Evolutionary conservation across 1,284 basidiomycete species (phyloP).

Genomic region (Lentinula novae-zelandiae): DNA sequence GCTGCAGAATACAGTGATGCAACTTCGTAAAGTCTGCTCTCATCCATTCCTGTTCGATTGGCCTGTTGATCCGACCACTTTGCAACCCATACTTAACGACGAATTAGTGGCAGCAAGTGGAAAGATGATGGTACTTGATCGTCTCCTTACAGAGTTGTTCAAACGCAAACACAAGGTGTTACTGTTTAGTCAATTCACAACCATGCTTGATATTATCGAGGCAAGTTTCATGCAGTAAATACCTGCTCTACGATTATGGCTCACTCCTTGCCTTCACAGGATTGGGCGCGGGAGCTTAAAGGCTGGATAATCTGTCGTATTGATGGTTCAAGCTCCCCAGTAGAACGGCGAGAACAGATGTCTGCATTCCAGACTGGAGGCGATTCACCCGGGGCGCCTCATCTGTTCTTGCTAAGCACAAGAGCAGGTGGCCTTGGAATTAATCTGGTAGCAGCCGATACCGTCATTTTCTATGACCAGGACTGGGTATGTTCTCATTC

Average conservation of each 20-base stretch:
- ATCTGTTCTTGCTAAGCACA: slow-evolving; percentile 88
- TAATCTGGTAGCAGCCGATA: slow-evolving; percentile 92
- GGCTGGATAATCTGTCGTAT: slow-evolving; percentile 84
- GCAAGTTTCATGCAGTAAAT: slow-evolving; percentile 31
- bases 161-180: slow-evolving; percentile 84
- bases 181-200: slow-evolving; percentile 93
- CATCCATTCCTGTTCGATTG: slow-evolving; percentile 94
- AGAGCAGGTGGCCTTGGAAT: slow-evolving; percentile 91
- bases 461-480: slow-evolving; percentile 93
- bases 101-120: slow-evolving; percentile 85
- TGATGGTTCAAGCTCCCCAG: slow-evolving; percentile 79
- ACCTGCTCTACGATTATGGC: background rate
- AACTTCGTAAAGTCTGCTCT: slow-evolving; percentile 90
- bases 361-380: slow-evolving; percentile 79
- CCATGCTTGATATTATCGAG: slow-evolving; percentile 94
- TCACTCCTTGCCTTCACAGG: slow-evolving; percentile 36
- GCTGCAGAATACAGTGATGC: slow-evolving; percentile 93
- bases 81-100: slow-evolving; percentile 60
- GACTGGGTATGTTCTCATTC: slow-evolving; percentile 71
- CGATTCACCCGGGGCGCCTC: slow-evolving; percentile 60
- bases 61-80: slow-evolving; percentile 68
- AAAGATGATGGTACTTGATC: slow-evolving; percentile 95
- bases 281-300: slow-evolving; percentile 85
- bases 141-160: slow-evolving; percentile 85
- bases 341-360: slow-evolving; percentile 85